These are phyloP conservation scores for Tephrocybe rancida DNA, from an alignment of 768 basidiomycete species.

Conservation along the genomic window DNA sequence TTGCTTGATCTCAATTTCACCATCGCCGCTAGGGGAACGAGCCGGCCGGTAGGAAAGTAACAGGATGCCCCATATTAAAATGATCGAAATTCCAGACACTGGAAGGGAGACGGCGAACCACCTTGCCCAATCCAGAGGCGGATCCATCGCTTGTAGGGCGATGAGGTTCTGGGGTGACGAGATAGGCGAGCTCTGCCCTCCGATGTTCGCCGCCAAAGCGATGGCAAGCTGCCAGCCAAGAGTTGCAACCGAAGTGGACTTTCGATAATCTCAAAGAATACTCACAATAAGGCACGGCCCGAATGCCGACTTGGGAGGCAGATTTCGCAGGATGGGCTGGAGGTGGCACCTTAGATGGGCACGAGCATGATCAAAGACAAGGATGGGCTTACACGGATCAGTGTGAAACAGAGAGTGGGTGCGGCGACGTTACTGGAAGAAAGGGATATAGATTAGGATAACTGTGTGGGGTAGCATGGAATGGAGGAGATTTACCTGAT, in stretches of 20 bases:
- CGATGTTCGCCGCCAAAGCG: constrained; percentile 97
- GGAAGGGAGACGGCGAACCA: constrained; percentile 97
- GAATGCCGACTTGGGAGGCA: constrained; percentile 86
- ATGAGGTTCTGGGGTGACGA: constrained; percentile 98
- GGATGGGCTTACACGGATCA: constrained; percentile 74
- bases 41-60: constrained; percentile 80
- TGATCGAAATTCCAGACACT: constrained; percentile 81
- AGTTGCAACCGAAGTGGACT: neutral
- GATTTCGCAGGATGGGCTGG: constrained; percentile 90
- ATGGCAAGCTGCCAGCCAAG: constrained; percentile 73
- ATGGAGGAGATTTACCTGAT: constrained; percentile 64
- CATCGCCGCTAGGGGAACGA: constrained; percentile 70
- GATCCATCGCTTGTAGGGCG: constrained; percentile 85
- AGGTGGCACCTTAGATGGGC: constrained; percentile 11
- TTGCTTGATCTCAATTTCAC: constrained; percentile 79
- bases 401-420: constrained; percentile 93
- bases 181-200: constrained; percentile 96
- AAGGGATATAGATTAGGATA: constrained; percentile 14
- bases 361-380: neutral
- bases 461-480: neutral
- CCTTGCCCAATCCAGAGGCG: constrained; percentile 80
- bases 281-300: constrained; percentile 90
- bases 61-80: constrained; percentile 91
- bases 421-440: constrained; percentile 88
- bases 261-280: constrained; percentile 10